Conservation (phyloP, 306 rosid genomes). For the Echinosophora koreensis region DNA sequence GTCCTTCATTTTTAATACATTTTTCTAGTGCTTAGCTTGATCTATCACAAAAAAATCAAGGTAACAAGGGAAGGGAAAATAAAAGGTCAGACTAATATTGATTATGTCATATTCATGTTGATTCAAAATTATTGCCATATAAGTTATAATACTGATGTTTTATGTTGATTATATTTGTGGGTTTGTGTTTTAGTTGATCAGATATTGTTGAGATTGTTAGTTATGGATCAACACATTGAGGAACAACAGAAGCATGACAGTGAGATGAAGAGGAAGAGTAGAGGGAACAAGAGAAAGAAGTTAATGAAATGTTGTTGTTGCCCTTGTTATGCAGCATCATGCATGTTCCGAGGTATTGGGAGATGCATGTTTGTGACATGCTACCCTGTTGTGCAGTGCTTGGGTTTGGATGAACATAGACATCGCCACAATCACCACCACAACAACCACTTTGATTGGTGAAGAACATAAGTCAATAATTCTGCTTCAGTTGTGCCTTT, state of each 20-base stretch:
- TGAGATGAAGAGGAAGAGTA: slow-evolving; percentile 47
- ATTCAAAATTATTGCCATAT: slow-evolving; percentile 1
- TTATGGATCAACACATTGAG: slow-evolving; percentile 50
- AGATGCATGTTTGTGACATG: slow-evolving; percentile 74
- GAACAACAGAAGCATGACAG: slow-evolving; percentile 37
- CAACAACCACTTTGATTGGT: slow-evolving; percentile 59
- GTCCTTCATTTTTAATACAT: not conserved
- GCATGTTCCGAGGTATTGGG: slow-evolving; percentile 64
- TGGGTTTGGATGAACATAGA: slow-evolving; percentile 66
- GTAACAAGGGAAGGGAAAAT: not conserved
- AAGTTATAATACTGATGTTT: not conserved
- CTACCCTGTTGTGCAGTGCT: slow-evolving; percentile 68
- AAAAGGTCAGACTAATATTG: no score
- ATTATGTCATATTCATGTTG: not conserved
- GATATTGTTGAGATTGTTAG: not conserved
- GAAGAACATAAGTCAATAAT: not conserved
- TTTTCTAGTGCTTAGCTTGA: not conserved
- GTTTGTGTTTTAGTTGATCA: slow-evolving; percentile 31
- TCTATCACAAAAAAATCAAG: slow-evolving; percentile 17
- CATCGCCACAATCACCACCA: slow-evolving; percentile 63
- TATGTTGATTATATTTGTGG: slow-evolving; percentile 13
- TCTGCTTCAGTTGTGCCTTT: not conserved
- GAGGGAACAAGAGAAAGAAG: slow-evolving; percentile 16
- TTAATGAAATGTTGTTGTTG: slow-evolving; percentile 41
- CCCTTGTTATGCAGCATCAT: slow-evolving; percentile 53